Base-by-base conservation (phyloP, 768 basidiomycete genomes). In the Suillus weaverae region DNA sequence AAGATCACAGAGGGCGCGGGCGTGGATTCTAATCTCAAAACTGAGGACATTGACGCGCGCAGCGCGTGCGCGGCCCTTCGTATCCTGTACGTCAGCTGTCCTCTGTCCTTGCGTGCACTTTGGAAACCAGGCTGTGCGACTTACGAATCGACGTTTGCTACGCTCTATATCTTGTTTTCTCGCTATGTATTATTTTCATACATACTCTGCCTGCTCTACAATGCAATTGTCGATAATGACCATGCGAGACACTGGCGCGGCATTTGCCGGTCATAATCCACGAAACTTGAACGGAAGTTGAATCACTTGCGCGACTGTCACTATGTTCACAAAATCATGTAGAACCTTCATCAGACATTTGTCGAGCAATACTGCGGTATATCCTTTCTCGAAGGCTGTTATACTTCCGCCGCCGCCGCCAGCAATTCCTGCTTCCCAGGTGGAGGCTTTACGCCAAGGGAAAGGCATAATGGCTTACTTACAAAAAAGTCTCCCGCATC, bases 391-490 rank as follows among this genome's bases (percentile, higher is more conserved):
- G 35, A 89, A 85, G 72, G 82, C 81, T 13, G 91, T 86, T 38
- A 80, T 89, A 39, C 77, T 86, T 36, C 83, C 81, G 22, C 78
- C 85, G 0, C 73, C 84, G 0, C 73, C 80, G 33, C 81, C 85
- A 10, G 71, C 79, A 55, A 71, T 78, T 44, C 70, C 80, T 32
- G 57, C 69, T 10, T 57, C 46, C 41, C 79, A 84, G 16, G 73
- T 82, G 14, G 79, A 78, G 48, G 74, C 82, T 39, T 81, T 91
- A 22, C 81, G 79, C 26, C 70, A 83, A 65, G 93, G 93, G 74
- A 90, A 88, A 78, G 91, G 91, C 48, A 82, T 95, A 61, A 92
- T 95, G 89, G 79, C 84, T 38, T 84, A 91, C 76, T 81, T 95
- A 64, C 82, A 82, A 61, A 84, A 87, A 73, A 85, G 84, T 13